A percentile compares a stretch with the other conserved stretches of the same genome.
Conservation (phyloP, 2,329 filamentous ascomycete genomes). For the Scedosporium aurantiacum region DNA sequence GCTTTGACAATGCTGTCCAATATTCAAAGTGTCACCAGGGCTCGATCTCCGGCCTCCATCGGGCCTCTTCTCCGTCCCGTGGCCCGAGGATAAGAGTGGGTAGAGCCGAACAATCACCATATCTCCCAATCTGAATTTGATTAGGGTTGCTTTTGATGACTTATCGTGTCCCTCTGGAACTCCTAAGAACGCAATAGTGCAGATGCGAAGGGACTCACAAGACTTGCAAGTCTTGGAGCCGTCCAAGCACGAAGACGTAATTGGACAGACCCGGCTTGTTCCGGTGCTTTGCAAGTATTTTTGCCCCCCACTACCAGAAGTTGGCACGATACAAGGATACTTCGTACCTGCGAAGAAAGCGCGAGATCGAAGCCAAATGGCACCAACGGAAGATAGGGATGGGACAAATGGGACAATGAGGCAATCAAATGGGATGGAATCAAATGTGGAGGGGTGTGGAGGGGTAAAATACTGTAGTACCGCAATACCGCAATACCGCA, state of each 20-base stretch:
- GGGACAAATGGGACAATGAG: no score
- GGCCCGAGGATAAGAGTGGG: slow-evolving; percentile 2
- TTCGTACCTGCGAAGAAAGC: no score
- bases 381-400: no score
- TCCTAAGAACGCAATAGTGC: neutral
- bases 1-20: no score
- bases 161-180: neutral
- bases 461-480: no score
- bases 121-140: neutral
- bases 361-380: no score
- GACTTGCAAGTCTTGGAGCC: neutral
- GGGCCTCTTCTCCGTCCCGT: neutral
- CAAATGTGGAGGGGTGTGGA: no score
- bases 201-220: neutral
- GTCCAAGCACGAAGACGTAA: neutral
- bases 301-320: neutral
- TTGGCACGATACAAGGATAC: no score
- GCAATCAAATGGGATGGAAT: no score
- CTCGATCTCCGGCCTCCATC: slow-evolving; percentile 1
- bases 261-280: slow-evolving; percentile 1
- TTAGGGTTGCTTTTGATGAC: neutral
- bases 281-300: neutral
- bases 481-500: no score
- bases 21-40: neutral
- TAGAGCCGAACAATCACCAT: neutral